phyloP scores from a whole-genome alignment of 306 rosid species.

The Quillaja saponaria region DNA sequence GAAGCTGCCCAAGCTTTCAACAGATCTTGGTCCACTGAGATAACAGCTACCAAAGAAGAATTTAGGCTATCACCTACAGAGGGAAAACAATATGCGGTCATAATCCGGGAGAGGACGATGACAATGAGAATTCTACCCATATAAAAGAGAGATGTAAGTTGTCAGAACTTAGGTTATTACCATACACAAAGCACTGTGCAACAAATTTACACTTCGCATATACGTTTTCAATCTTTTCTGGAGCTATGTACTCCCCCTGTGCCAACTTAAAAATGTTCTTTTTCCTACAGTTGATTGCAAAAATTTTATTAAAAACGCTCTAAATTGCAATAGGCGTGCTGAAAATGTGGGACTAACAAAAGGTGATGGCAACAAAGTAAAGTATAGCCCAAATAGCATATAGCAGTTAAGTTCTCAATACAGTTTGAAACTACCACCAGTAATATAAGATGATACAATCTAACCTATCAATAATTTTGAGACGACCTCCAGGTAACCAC shows the following conservation, averaged over 20 bases:
- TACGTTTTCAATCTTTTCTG: conserved; percentile 95
- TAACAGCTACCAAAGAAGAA: conserved; percentile 78
- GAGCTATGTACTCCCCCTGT: conserved; percentile 99
- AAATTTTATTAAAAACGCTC: conserved; percentile 18
- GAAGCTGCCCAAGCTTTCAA: conserved; percentile 87
- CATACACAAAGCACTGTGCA: conserved; percentile 86
- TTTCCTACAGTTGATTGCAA: conserved; percentile 59
- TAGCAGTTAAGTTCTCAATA: background rate
- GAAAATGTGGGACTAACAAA: conserved; percentile 11
- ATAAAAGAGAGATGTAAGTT: background rate
- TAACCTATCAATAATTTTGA: conserved; percentile 96
- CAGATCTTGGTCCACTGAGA: conserved; percentile 74
- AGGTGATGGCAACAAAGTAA: too few species aligned
- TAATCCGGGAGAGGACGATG: conserved; percentile 19
- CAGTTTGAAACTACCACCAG: too few species aligned
- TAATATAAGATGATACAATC: background rate
- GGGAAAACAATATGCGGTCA: conserved; percentile 35
- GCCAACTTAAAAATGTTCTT: conserved; percentile 99
- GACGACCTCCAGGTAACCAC: conserved; percentile 90
- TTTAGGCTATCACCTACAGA: conserved; percentile 87
- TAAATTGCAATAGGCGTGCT: conserved; percentile 1
- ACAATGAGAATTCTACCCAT: background rate
- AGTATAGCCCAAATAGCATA: conserved; percentile 1
- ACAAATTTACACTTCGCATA: conserved; percentile 85
- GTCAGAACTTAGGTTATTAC: conserved; percentile 51